phyloP scores from a whole-genome alignment of 2,329 filamentous ascomycete genomes.

The Fusarium pilosicola region DNA sequence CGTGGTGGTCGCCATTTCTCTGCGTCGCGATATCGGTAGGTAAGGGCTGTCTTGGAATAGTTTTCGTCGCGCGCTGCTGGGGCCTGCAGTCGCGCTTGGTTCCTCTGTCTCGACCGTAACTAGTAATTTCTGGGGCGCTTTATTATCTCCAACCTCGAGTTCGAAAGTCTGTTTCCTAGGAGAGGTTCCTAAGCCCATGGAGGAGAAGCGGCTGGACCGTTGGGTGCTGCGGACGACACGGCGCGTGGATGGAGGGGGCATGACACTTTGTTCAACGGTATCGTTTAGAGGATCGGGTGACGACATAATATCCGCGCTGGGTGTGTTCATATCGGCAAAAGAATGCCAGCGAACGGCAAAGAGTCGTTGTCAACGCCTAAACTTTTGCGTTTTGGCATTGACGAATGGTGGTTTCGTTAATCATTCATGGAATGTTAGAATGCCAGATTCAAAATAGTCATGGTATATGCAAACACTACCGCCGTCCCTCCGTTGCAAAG shows the following conservation, averaged over 20 bases:
- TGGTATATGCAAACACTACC: constrained; percentile 20
- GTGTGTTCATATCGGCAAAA: constrained; percentile 49
- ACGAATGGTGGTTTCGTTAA: constrained; percentile 27
- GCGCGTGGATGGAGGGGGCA: constrained; percentile 51
- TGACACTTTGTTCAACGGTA: constrained; percentile 45
- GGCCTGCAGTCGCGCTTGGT: constrained; percentile 48
- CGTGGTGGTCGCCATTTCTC: constrained; percentile 57
- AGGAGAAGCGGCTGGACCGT: constrained; percentile 51
- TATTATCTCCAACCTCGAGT: constrained; percentile 63
- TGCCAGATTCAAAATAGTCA: constrained; percentile 3
- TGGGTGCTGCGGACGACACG: constrained; percentile 60
- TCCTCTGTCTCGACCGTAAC: constrained; percentile 66
- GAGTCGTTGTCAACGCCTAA: constrained; percentile 40
- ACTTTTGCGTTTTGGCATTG: constrained; percentile 46
- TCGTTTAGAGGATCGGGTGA: constrained; percentile 63
- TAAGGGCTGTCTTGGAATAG: constrained; percentile 58
- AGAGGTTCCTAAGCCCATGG: constrained; percentile 50
- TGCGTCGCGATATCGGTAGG: constrained; percentile 48
- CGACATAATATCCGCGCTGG: constrained; percentile 57
- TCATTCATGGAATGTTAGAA: constrained; percentile 38
- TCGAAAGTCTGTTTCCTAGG: constrained; percentile 67
- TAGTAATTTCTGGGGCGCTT: constrained; percentile 61
- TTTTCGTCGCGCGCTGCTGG: constrained; percentile 50
- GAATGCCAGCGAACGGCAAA: constrained; percentile 50
- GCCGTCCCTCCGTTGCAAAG: constrained; percentile 4